A percentile compares a stretch with the other conserved stretches of the same genome.
These are phyloP conservation scores for Ceratopteris richardii DNA, from an alignment of 75 land plant genomes.

Conservation along the genomic window DNA sequence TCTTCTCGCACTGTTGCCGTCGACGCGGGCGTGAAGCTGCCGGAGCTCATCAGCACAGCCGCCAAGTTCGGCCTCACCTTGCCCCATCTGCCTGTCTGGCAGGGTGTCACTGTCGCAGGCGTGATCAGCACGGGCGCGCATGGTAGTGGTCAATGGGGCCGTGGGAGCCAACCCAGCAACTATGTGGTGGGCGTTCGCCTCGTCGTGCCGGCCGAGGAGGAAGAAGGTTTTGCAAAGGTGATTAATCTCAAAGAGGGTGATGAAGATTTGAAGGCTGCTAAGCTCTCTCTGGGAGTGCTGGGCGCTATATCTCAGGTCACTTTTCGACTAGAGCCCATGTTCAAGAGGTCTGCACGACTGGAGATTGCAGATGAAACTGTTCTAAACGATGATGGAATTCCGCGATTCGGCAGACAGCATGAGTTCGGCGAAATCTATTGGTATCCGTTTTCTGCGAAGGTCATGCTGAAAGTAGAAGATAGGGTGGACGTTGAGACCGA, in stretches of 20 bases:
- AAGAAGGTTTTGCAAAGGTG: slow-evolving; percentile 18
- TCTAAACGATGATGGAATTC: slow-evolving; percentile 4
- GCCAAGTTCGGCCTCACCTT: too few species aligned
- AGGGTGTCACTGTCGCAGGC: too few species aligned
- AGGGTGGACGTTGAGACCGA: slow-evolving; percentile 5
- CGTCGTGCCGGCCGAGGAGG: slow-evolving; percentile 15
- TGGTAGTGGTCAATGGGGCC: slow-evolving; percentile 25
- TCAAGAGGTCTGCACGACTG: slow-evolving; percentile 22
- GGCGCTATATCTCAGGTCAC: slow-evolving; percentile 22
- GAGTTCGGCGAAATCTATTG: slow-evolving; percentile 12
- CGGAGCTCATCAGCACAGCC: too few species aligned
- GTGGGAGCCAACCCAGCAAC: slow-evolving; percentile 20
- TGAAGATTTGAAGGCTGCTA: slow-evolving; percentile 14
- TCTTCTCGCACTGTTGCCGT: too few species aligned
- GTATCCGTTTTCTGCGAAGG: not conserved
- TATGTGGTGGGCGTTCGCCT: slow-evolving; percentile 16
- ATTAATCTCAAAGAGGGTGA: not conserved
- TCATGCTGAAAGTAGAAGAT: not conserved
- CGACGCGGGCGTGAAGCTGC: too few species aligned
- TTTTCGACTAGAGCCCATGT: slow-evolving; percentile 21
- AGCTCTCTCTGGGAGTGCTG: slow-evolving; percentile 23
- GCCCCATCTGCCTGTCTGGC: too few species aligned
- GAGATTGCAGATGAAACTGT: slow-evolving; percentile 6
- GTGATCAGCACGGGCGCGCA: slow-evolving; percentile 22
- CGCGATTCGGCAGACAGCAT: not conserved